Evolutionary conservation across 1,139 yeast genomes (phyloP).

Genomic region (Saccharomyces hybrid): DNA sequence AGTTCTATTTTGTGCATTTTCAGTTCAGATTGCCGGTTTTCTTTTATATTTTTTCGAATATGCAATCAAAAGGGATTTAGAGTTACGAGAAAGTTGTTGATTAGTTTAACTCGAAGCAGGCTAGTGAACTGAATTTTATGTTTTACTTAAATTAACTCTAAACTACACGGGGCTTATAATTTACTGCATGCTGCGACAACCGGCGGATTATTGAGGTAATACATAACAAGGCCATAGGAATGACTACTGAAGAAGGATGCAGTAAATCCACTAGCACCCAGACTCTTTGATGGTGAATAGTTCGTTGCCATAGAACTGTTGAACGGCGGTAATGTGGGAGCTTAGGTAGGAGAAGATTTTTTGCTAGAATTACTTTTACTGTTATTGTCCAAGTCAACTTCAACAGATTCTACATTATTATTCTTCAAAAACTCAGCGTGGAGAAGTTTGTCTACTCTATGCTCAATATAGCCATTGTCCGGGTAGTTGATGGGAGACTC

Average conservation of each 20-base stretch:
- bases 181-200: background rate
- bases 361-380: slow-evolving; percentile 4
- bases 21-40: too few relatives aligned
- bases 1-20: too few relatives aligned
- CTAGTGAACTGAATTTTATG: background rate
- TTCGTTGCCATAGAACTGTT: background rate
- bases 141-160: background rate
- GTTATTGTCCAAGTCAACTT: slow-evolving; percentile 1
- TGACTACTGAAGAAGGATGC: background rate
- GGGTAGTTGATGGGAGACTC: slow-evolving; percentile 37
- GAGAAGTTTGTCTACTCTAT: slow-evolving; percentile 10
- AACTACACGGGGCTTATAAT: background rate
- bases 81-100: too few relatives aligned
- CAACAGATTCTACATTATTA: background rate
- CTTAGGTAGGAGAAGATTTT: slow-evolving; percentile 3
- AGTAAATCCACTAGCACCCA: background rate
- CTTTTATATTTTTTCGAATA: too few relatives aligned
- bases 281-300: background rate
- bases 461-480: slow-evolving; percentile 15
- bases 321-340: background rate
- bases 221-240: background rate
- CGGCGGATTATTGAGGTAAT: background rate
- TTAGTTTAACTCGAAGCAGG: background rate
- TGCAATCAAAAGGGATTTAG: too few relatives aligned
- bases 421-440: slow-evolving; percentile 5